Evolutionary conservation across 257 asterid species (phyloP), one percentile per base, ranked within the genome.

Genomic region (Solanum pennellii): DNA sequence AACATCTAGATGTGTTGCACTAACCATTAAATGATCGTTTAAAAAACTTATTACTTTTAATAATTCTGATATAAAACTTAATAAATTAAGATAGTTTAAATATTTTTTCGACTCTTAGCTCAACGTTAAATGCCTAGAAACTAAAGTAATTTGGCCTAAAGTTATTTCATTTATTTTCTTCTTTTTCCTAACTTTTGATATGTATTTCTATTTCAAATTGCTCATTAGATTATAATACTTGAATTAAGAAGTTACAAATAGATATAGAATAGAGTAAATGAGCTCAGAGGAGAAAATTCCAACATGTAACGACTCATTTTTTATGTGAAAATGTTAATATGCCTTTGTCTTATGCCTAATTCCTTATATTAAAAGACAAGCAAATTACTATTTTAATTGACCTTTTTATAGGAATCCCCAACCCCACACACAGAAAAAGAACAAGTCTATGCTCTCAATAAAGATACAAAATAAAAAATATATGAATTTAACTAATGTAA

Each of bases 231-330:
- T 37, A 86, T 16, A 37, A 86, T 16, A 37, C 25, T 39, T 44
- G 4, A 77, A 37, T 52, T 35, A 12, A 45, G 3, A 83, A 60
- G 35, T 69, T 75, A 83, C 47, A 59, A 35, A 33, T 44, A 65
- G 27, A 72, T 52, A 23, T 75, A 41, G 74, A 76, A 77, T 62
- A 83, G 90, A 52, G 86, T 27, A 74, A 69, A 49, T 86, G 79
- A 88, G 68, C 87, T 84, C 87, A 45, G 89, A 90, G 91, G 86
- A 89, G 87, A 88, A 88, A 18, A 88, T 83, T 90, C 97, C 97
- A 91, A 80, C 90, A 91, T 85, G 91, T 91, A 89, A 89, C 93
- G 91, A 89, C 95, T 92, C 90, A 88, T 86, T 89, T 86, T 89
- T 90, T 88, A 76, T 33, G 66, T 37, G 37, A 90, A 87, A 83